Conservation (phyloP, 768 basidiomycete genomes). For the Hygrocybe coccinea region DNA sequence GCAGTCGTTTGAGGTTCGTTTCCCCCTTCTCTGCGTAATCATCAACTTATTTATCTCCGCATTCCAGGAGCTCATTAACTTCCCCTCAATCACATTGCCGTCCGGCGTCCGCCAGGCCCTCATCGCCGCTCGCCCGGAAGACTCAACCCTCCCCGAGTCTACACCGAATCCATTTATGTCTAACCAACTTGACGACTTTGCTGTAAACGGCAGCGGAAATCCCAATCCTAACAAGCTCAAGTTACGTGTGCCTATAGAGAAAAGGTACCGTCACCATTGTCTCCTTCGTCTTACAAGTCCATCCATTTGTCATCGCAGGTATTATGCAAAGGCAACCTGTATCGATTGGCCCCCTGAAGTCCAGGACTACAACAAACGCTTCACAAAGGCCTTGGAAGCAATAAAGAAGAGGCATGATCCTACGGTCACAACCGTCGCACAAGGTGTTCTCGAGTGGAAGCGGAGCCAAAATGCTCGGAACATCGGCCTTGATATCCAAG, state of each 20-base stretch:
- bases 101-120: slow-evolving; percentile 64
- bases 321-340: slow-evolving; percentile 73
- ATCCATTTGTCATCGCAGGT: slow-evolving; percentile 43
- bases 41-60: slow-evolving; percentile 1
- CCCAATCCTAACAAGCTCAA: slow-evolving; percentile 45
- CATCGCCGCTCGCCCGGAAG: slow-evolving; percentile 43
- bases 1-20: slow-evolving; percentile 89
- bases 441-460: slow-evolving; percentile 97
- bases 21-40: background rate
- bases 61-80: slow-evolving; percentile 79
- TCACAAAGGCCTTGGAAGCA: slow-evolving; percentile 79
- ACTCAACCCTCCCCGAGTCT: slow-evolving; percentile 59
- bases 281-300: slow-evolving; percentile 3
- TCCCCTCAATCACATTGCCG: slow-evolving; percentile 73
- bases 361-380: slow-evolving; percentile 85
- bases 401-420: slow-evolving; percentile 97
- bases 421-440: slow-evolving; percentile 94
- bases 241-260: slow-evolving; percentile 77
- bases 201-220: slow-evolving; percentile 32
- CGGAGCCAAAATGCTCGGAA: slow-evolving; percentile 58
- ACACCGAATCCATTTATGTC: slow-evolving; percentile 73
- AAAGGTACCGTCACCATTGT: slow-evolving; percentile 49
- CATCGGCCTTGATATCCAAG: slow-evolving; percentile 85
- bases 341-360: slow-evolving; percentile 88
- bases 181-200: slow-evolving; percentile 34